Conservation (phyloP, 352 stramenopile genomes). For the Phytopythium sindhum region DNA sequence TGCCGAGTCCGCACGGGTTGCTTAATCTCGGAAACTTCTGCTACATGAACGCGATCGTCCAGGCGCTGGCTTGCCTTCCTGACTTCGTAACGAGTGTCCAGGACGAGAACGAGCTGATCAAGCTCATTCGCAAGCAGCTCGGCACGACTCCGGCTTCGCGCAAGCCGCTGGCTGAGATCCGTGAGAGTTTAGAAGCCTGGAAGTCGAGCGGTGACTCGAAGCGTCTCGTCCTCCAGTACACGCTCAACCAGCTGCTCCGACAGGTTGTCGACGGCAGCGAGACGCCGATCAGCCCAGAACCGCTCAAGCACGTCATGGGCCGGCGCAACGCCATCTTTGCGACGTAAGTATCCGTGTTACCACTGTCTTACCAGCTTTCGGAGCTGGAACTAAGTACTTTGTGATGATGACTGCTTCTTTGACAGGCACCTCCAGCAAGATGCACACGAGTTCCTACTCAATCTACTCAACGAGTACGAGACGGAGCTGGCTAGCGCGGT, state of each 20-base stretch:
- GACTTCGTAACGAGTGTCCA: slow-evolving; percentile 53
- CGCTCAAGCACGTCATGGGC: slow-evolving; percentile 76
- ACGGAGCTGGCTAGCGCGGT: slow-evolving; percentile 68
- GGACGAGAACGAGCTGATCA: slow-evolving; percentile 54
- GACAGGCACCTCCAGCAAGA: slow-evolving; percentile 81
- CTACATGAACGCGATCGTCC: slow-evolving; percentile 94
- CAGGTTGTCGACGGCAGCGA: slow-evolving; percentile 64
- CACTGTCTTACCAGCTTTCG: background rate
- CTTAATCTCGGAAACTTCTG: slow-evolving; percentile 93
- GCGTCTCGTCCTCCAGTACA: slow-evolving; percentile 51
- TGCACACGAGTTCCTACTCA: slow-evolving; percentile 84
- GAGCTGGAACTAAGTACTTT: slow-evolving; percentile 12
- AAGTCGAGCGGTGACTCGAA: slow-evolving; percentile 42
- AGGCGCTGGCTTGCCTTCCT: slow-evolving; percentile 67
- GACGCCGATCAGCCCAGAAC: slow-evolving; percentile 68
- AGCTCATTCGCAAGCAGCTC: slow-evolving; percentile 49
- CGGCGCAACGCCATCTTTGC: slow-evolving; percentile 78
- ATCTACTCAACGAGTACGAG: slow-evolving; percentile 82
- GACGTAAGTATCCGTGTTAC: slow-evolving; percentile 44
- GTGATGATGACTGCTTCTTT: background rate
- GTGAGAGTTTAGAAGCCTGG: slow-evolving; percentile 46
- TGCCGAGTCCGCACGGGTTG: slow-evolving; percentile 79
- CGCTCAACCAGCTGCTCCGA: slow-evolving; percentile 53
- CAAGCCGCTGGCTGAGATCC: slow-evolving; percentile 44
- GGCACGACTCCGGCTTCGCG: slow-evolving; percentile 8